These are phyloP conservation scores for Gossypium lobatum DNA, from an alignment of 441 rosid genomes.

Conservation along the genomic window DNA sequence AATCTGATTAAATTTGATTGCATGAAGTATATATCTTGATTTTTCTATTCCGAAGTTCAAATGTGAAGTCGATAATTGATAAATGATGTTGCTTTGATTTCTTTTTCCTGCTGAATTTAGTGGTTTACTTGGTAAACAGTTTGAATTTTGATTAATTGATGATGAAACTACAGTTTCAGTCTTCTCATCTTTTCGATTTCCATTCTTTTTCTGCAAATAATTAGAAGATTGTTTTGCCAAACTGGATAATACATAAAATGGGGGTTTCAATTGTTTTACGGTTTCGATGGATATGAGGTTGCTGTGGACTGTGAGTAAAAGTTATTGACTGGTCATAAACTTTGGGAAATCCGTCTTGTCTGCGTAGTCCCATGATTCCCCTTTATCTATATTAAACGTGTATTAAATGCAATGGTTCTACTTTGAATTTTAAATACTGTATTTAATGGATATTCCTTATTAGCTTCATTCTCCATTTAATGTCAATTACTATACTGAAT, in stretches of 20 bases:
- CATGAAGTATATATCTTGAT: background rate
- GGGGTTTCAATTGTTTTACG: background rate
- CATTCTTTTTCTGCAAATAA: background rate
- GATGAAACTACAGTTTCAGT: background rate
- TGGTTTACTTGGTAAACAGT: background rate
- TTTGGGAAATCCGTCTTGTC: conserved; percentile 20
- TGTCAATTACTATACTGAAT: background rate
- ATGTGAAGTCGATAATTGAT: background rate
- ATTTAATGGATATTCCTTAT: background rate
- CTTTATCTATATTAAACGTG: background rate
- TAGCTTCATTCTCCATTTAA: background rate
- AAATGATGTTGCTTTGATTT: background rate
- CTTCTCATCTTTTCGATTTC: background rate
- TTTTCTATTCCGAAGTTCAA: background rate
- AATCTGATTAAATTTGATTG: background rate
- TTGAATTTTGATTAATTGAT: background rate
- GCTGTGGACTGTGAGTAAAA: background rate
- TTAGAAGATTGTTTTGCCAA: background rate
- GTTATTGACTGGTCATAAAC: background rate
- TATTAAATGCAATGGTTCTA: background rate
- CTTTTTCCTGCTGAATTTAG: background rate
- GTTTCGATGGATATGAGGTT: conserved; percentile 6
- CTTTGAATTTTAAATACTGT: background rate
- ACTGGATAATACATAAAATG: background rate
- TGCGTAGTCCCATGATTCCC: background rate